These are phyloP conservation scores for Clarkia xantiana DNA, from an alignment of 345 rosid genomes.

Conservation along the genomic window DNA sequence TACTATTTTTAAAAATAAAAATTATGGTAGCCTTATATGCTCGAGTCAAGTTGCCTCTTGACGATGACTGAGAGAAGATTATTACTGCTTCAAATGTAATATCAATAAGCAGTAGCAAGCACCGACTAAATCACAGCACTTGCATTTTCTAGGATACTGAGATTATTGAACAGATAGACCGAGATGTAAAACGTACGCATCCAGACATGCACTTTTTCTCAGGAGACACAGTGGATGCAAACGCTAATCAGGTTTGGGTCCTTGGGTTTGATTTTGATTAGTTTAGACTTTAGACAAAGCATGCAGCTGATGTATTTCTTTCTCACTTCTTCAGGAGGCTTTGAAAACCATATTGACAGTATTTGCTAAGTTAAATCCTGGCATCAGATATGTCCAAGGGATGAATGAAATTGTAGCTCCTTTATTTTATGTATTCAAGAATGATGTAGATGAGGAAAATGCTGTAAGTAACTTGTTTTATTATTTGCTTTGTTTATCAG, in stretches of 20 bases:
- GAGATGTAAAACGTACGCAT: slow-evolving; percentile 93
- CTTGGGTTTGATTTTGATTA: slow-evolving; percentile 4
- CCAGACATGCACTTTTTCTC: slow-evolving; percentile 92
- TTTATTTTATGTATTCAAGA: slow-evolving; percentile 64
- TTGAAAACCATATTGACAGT: slow-evolving; percentile 55
- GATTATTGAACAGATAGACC: slow-evolving; percentile 80
- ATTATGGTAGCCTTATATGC: too few relatives aligned
- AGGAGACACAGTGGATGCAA: slow-evolving; percentile 64
- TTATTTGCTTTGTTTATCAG: neutral
- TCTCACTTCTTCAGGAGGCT: slow-evolving; percentile 51
- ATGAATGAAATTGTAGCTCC: slow-evolving; percentile 98
- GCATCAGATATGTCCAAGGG: slow-evolving; percentile 97
- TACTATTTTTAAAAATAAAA: too few relatives aligned
- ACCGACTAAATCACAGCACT: neutral
- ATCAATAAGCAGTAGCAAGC: too few relatives aligned
- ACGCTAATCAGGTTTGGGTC: slow-evolving; percentile 55
- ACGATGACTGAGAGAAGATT: too few relatives aligned
- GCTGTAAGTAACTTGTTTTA: slow-evolving; percentile 35
- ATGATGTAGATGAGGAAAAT: slow-evolving; percentile 67
- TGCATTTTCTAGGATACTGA: slow-evolving; percentile 55
- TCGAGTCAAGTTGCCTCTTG: too few relatives aligned
- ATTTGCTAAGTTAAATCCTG: slow-evolving; percentile 93
- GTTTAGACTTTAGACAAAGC: slow-evolving; percentile 1
- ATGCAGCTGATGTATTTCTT: neutral
- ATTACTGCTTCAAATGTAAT: too few relatives aligned